Conservation (phyloP, 148 eudicot species). For the Beta vulgaris region DNA sequence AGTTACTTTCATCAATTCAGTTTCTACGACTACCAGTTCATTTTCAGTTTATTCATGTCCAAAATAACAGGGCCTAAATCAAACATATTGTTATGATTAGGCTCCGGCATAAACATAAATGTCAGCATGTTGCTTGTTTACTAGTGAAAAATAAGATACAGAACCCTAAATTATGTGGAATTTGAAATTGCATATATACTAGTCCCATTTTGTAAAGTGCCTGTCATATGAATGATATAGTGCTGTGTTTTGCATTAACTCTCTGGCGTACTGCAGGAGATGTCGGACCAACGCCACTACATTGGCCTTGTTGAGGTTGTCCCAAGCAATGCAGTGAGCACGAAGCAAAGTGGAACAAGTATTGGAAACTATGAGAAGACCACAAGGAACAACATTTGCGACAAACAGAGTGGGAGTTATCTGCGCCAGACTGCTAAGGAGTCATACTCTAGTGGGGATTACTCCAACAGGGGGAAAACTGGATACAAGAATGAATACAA, state of each 20-base stretch:
- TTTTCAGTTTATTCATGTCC: no score
- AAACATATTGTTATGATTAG: no score
- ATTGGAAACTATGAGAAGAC: background rate
- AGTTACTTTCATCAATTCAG: no score
- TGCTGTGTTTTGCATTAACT: background rate
- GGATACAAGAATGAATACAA: conserved; percentile 28
- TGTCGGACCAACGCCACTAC: conserved; percentile 7
- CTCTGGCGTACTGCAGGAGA: background rate
- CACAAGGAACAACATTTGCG: conserved; percentile 4
- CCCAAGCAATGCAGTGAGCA: background rate
- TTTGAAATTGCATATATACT: no score
- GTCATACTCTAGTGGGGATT: conserved; percentile 20
- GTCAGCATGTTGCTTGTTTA: no score
- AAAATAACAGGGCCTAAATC: no score
- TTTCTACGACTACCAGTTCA: no score
- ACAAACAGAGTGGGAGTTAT: conserved; percentile 22
- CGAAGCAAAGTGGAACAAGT: background rate
- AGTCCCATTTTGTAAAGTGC: no score
- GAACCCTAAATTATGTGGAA: no score
- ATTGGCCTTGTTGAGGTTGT: background rate
- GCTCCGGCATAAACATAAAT: no score
- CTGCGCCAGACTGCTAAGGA: conserved; percentile 13
- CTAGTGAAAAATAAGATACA: no score
- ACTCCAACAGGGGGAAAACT: conserved; percentile 11
- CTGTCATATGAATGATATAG: no score